A percentile compares a stretch with the other conserved stretches of the same genome.
Evolutionary conservation across 495 filamentous ascomycete species (phyloP).

Genomic region (Clohesyomyces aquaticus): DNA sequence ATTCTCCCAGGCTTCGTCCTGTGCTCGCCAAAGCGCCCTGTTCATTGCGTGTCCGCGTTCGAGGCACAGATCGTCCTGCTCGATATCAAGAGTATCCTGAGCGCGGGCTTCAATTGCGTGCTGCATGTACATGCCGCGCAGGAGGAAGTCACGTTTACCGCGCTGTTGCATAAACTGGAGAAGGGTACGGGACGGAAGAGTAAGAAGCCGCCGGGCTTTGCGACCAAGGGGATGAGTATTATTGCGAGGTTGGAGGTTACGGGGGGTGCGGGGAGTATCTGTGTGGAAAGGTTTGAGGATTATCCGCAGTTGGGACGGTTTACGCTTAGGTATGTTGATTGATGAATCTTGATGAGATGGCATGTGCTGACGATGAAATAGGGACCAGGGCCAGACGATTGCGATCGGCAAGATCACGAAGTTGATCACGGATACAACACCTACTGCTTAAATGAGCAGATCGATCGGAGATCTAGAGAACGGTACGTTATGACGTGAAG

Average conservation of each 20-base stretch:
- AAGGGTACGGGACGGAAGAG: slow-evolving; percentile 94
- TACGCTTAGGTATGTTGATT: slow-evolving; percentile 73
- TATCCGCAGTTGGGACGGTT: slow-evolving; percentile 94
- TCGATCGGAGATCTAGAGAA: too few species aligned
- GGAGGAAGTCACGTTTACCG: slow-evolving; percentile 88
- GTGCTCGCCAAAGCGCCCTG: slow-evolving; percentile 86
- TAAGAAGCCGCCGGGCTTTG: slow-evolving; percentile 90
- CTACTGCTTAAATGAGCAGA: too few species aligned
- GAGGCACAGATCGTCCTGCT: slow-evolving; percentile 95
- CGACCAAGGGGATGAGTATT: slow-evolving; percentile 87
- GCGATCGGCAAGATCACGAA: slow-evolving; percentile 96
- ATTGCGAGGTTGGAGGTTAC: slow-evolving; percentile 89
- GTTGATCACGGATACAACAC: slow-evolving; percentile 64
- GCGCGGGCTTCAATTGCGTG: slow-evolving; percentile 87
- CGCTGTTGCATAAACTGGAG: slow-evolving; percentile 90
- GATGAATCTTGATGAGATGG: background rate
- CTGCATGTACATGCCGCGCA: slow-evolving; percentile 90
- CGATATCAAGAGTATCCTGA: slow-evolving; percentile 93
- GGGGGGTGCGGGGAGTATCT: slow-evolving; percentile 81
- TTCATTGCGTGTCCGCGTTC: slow-evolving; percentile 86
- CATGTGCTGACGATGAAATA: background rate
- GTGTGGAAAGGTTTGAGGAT: slow-evolving; percentile 90
- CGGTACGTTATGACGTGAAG: too few species aligned
- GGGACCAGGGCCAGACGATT: slow-evolving; percentile 82
- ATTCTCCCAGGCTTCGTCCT: slow-evolving; percentile 96